A percentile compares a stretch with the other conserved stretches of the same genome.
Evolutionary conservation across 2,329 filamentous ascomycete genomes (phyloP).

Genomic region (Aspergillus udagawae): DNA sequence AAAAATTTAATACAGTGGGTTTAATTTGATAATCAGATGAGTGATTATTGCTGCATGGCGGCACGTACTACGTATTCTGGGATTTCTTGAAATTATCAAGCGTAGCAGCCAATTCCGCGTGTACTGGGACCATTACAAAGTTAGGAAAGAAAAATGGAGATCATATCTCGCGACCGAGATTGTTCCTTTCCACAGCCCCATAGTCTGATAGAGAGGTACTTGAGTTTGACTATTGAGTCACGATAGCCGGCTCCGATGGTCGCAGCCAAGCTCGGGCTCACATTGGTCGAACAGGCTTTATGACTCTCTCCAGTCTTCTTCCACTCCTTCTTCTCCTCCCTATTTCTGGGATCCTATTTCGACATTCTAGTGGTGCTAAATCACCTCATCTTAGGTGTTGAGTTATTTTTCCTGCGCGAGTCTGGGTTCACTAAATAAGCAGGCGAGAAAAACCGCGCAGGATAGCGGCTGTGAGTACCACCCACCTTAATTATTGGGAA

Average conservation of each 20-base stretch:
- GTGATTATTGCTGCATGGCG: neutral
- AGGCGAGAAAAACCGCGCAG: slow-evolving; percentile 15
- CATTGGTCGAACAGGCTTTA: slow-evolving; percentile 1
- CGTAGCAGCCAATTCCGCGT: neutral
- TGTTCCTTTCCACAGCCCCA: neutral
- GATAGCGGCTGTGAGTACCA: slow-evolving; percentile 8
- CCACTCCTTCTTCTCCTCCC: neutral
- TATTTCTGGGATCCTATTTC: neutral
- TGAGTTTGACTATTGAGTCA: slow-evolving; percentile 8
- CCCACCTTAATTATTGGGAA: slow-evolving; percentile 11
- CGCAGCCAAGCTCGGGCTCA: slow-evolving; percentile 9
- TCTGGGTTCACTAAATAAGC: neutral
- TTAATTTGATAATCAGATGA: slow-evolving; percentile 7
- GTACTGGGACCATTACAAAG: neutral
- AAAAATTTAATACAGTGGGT: neutral
- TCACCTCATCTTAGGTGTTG: neutral
- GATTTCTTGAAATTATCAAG: slow-evolving; percentile 1
- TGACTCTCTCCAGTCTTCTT: slow-evolving; percentile 9
- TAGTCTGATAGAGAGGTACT: neutral
- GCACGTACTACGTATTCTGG: neutral
- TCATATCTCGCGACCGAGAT: neutral
- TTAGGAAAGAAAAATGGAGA: neutral
- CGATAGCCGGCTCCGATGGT: slow-evolving; percentile 17
- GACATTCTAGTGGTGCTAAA: neutral
- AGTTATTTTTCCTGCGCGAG: neutral